Conservation (phyloP, 1,284 basidiomycete species). For the Apiotrichum akiyoshidainum region DNA sequence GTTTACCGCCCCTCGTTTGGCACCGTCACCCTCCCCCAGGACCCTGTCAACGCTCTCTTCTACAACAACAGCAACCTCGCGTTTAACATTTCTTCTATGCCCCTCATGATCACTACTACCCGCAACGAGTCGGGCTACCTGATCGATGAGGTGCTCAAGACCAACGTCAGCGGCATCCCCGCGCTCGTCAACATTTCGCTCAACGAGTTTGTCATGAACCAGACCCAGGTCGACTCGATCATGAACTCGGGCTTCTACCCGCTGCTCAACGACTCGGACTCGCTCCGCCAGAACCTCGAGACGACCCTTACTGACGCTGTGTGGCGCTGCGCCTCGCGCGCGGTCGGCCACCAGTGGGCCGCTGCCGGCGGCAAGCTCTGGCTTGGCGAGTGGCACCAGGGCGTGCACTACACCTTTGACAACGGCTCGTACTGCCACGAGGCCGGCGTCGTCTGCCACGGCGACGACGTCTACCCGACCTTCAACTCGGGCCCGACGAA, state of each 20-base stretch:
- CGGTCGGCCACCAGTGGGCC: conserved; percentile 65
- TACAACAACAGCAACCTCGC: conserved; percentile 63
- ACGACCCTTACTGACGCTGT: conserved; percentile 61
- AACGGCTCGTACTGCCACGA: conserved; percentile 21
- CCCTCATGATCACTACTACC: conserved; percentile 66
- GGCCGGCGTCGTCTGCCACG: conserved; percentile 40
- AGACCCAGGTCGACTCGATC: conserved; percentile 55
- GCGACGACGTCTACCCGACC: conserved; percentile 44
- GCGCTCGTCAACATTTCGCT: conserved; percentile 50
- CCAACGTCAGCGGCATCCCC: neutral
- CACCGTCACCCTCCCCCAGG: conserved; percentile 31
- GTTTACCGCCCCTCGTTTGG: conserved; percentile 36
- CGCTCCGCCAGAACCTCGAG: conserved; percentile 58
- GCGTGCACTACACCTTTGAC: conserved; percentile 68
- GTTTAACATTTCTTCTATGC: conserved; percentile 57
- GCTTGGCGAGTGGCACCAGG: conserved; percentile 66
- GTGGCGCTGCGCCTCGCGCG: conserved; percentile 62
- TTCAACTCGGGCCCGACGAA: conserved; percentile 26
- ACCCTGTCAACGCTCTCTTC: conserved; percentile 63
- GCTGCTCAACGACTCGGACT: conserved; percentile 40
- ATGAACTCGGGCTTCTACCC: conserved; percentile 58
- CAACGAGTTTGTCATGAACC: conserved; percentile 7
- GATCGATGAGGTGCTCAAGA: conserved; percentile 54
- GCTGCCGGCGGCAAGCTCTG: conserved; percentile 62
- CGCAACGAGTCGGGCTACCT: conserved; percentile 64